Evolutionary conservation across 2,329 filamentous ascomycete species (phyloP), one percentile per base, ranked within the genome.

Genomic region (Sporothrix curviconia): DNA sequence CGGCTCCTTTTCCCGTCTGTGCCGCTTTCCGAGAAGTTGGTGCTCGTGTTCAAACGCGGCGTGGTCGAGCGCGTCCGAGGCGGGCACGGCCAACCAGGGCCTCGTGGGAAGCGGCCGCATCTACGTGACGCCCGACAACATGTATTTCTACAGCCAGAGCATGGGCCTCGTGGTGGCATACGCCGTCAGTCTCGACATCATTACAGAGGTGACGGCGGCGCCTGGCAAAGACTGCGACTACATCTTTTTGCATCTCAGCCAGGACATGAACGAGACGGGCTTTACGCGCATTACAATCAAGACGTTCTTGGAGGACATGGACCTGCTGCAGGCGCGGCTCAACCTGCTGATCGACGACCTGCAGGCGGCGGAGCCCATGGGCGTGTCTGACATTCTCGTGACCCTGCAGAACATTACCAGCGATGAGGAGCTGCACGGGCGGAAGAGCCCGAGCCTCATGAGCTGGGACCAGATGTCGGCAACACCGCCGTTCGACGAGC

Each of bases 111-210:
- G 81, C 56, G 81, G 94, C 1, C 84, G 94, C 55, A 85, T 95
- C 24, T 99, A 95, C 69, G 85, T 96, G 59, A 97, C 92, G 0
- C 80, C 86, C 0, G 85, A 87, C 61, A 88, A 92, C 62, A 85
- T 99, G 69, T 97, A 95, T 71, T 97, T 99, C 68, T 99, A 96
- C 72, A 95, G 92, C 65, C 89, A 97, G 67, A 89, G 96, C 67
- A 85, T 96, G 69, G 94, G 94, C 6, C 79, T 99, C 6, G 87
- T 97, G 1, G 79, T 96, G 36, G 89, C 92, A 1, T 92, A 91
- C 52, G 83, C 83, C 15, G 83, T 95, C 52, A 84, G 80, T 56
- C 77, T 99, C 58, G 81, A 85, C 56, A 84, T 81, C 49, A 90
- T 99, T 57, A 84, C 84, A 8, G 94, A 97, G 71, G 90, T 97